Evolutionary conservation across 371 early-diverging fungal genomes (phyloP), one percentile per base, ranked within the genome.

Genomic region (Mucor piriformis): DNA sequence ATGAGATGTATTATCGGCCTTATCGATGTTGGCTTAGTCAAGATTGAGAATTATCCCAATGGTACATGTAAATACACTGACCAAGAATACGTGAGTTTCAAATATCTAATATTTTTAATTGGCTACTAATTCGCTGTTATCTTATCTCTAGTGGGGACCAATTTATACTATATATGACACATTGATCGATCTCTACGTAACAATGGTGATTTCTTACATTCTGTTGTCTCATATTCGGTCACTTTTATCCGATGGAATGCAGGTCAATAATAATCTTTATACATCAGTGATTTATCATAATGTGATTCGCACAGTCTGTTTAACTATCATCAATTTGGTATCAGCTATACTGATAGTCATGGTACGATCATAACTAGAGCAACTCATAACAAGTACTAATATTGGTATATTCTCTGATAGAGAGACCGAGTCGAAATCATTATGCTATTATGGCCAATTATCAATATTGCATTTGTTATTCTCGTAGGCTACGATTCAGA

Each of bases 401-500:
- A n/a, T 40, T 15, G 10, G 13, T 40, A 25, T 20, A 27, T 44
- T 29, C 4, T 6, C n/a, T n/a, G n/a, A 23, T 50, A 69, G 59
- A 54, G 53, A 55, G 50, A 59, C 16, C 47, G 47, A 29, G 56
- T 25, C 4, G 38, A 38, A 3, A 34, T 48, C 0, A 63, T 78
- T 12, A 71, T 75, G 71, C 42, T 75, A 2, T 27, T 73, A 23
- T 78, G 79, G 79, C 76, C 79, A 1, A 56, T 73, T 16, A 67
- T 71, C 52, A 75, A 75, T 37, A 47, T 67, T 0, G 40, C 64
- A 18, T 68, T 78, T 50, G 62, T 75, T 24, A 18, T 71, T 3
- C 52, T 78, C 12, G 63, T 78, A 13, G 79, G 79, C 3, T 73
- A 78, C n/a, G 79, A 78, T 51, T 64, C 72, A 6, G 79, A 78